Evolutionary conservation across 2,329 filamentous ascomycete species (phyloP), one percentile per base, ranked within the genome.

Genomic region (Dendrostoma leiphaemia): DNA sequence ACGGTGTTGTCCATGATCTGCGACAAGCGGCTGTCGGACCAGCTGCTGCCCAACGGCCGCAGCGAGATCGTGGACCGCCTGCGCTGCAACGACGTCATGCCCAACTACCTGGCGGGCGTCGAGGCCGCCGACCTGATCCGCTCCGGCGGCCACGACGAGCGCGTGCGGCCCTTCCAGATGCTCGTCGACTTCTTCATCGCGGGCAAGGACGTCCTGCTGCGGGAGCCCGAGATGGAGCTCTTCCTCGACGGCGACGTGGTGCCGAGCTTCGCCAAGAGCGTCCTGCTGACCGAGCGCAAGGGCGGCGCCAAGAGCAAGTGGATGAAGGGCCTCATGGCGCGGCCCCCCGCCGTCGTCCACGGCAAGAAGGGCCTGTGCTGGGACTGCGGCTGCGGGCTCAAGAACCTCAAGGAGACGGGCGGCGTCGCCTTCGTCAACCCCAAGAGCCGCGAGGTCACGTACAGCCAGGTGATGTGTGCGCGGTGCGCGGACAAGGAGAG

Each of bases 161-260:
- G 19, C 13, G 10, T 45, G 2, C 38, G 23, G 2, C 54, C 54
- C 1, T 34, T 8, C 2, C 9, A 12, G n/a, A 53, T 56, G 45
- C 45, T 56, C 10, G 15, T 52, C 9, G 54, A 56, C 45, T 56
- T 56, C 12, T 31, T 46, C 32, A 35, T 53, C 6, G 54, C 34
- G 1, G 45, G 37, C 2, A 28, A 43, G 6, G 49, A 53, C 1
- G 28, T 56, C 31, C 38, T 56, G 6, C 13, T 56, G 6, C 38
- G 38, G 13, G 45, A 56, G 6, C 7, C 50, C 0, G 5, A 1
- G 13, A n/a, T 56, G 0, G 43, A 51, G 3, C n/a, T 26, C 4
- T 10, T 24, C 13, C 47, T 53, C 12, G 6, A 13, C n/a, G 15
- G 31, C 4, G 45, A 41, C 24, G 10, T 32, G 4, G 31, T 53